Evolutionary conservation across 805 yeast species (phyloP).

Genomic region (Torulaspora franciscae): DNA sequence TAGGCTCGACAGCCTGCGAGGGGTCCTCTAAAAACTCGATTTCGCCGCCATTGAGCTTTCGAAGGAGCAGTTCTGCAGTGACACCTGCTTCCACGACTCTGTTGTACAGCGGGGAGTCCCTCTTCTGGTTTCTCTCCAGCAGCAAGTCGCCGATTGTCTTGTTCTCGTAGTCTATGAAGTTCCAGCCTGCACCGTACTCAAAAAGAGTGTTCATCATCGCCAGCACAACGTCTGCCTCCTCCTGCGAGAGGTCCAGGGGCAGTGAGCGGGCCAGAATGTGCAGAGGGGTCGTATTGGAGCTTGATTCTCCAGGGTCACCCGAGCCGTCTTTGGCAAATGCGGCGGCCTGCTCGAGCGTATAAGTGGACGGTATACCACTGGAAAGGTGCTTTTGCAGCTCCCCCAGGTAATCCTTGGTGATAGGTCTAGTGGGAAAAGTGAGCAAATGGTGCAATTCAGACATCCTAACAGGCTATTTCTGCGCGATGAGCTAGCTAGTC

Average conservation of each 20-base stretch:
- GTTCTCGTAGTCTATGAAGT: constrained; percentile 60
- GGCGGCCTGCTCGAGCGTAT: constrained; percentile 71
- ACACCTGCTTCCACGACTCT: constrained; percentile 77
- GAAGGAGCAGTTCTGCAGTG: constrained; percentile 74
- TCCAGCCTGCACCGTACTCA: constrained; percentile 92
- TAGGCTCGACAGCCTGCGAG: constrained; percentile 16
- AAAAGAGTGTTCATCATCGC: constrained; percentile 62
- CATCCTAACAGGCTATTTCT: constrained; percentile 37
- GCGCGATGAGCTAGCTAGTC: constrained; percentile 1
- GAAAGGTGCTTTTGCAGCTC: constrained; percentile 45
- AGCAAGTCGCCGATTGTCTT: constrained; percentile 86
- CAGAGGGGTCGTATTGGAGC: constrained; percentile 69
- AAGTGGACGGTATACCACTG: constrained; percentile 76
- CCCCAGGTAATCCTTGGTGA: constrained; percentile 42
- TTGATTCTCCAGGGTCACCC: constrained; percentile 32
- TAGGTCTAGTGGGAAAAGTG: constrained; percentile 50
- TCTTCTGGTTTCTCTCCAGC: constrained; percentile 43
- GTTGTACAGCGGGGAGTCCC: constrained; percentile 42
- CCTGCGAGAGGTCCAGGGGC: constrained; percentile 32
- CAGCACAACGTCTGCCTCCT: constrained; percentile 44
- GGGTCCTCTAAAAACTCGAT: constrained; percentile 49
- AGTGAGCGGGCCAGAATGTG: constrained; percentile 60
- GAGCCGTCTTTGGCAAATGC: constrained; percentile 44
- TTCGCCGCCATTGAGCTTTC: constrained; percentile 63
- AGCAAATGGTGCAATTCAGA: constrained; percentile 66